Evolutionary conservation across 257 asterid genomes (phyloP).

Genomic region (Euphrasia confusa): DNA sequence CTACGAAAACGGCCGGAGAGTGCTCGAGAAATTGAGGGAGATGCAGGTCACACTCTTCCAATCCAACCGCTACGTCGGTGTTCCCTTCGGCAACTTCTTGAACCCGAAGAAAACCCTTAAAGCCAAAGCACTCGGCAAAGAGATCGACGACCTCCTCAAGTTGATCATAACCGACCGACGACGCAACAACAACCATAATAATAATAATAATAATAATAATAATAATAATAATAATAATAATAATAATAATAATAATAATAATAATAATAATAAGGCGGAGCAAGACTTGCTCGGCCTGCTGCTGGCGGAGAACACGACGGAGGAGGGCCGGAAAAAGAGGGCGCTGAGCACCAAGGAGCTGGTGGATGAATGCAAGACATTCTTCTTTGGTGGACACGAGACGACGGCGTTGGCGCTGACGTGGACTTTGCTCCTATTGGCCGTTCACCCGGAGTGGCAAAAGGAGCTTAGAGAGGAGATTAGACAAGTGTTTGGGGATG

Average conservation of each 20-base stretch:
- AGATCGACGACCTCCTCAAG: conserved; percentile 52
- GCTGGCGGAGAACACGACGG: conserved; percentile 36
- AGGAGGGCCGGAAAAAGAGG: conserved; percentile 36
- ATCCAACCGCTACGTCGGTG: conserved; percentile 72
- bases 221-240: no score
- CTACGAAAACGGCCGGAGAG: conserved; percentile 44
- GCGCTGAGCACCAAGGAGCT: conserved; percentile 50
- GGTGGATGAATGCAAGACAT: conserved; percentile 91
- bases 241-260: not conserved
- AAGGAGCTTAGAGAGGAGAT: conserved; percentile 61
- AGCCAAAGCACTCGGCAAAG: conserved; percentile 58
- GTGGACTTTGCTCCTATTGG: conserved; percentile 73
- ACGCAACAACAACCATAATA: not conserved
- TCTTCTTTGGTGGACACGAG: conserved; percentile 89
- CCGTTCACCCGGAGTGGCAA: conserved; percentile 72
- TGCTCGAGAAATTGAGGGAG: conserved; percentile 56
- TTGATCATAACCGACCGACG: conserved; percentile 43
- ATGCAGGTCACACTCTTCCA: conserved; percentile 75
- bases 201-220: no score
- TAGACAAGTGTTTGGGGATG: conserved; percentile 45
- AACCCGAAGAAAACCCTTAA: conserved; percentile 43
- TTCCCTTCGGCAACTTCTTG: conserved; percentile 60
- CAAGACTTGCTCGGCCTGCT: conserved; percentile 61
- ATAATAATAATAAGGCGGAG: conserved; percentile 14
- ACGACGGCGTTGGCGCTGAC: conserved; percentile 80